These are phyloP conservation scores for Pseudonitzschia multiseries DNA, from an alignment of 108 stramenopile species.

Conservation along the genomic window DNA sequence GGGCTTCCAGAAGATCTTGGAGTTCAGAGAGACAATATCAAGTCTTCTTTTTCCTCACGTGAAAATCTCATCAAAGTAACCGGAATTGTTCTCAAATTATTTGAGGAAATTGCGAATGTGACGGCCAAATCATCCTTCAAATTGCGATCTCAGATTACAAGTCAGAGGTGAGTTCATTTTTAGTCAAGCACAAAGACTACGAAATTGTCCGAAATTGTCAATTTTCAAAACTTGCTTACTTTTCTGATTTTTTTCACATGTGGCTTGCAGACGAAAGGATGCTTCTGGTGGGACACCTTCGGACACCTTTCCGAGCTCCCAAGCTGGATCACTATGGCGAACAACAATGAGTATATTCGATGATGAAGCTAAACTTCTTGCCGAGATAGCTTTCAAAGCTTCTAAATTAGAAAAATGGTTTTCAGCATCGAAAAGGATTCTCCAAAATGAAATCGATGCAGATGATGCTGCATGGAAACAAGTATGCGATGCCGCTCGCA, in stretches of 20 bases:
- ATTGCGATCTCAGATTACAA: constrained; percentile 7
- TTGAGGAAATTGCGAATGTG: constrained; percentile 35
- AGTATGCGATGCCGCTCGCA: constrained; percentile 66
- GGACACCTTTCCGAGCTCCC: neutral
- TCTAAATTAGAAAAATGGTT: constrained; percentile 48
- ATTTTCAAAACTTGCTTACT: neutral
- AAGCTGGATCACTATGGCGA: constrained; percentile 40
- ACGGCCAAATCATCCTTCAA: neutral
- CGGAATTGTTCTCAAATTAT: constrained; percentile 42
- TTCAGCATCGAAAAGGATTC: constrained; percentile 35
- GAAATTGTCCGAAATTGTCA: neutral
- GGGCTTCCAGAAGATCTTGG: constrained; percentile 65
- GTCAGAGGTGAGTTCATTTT: constrained; percentile 23
- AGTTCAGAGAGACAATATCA: constrained; percentile 55
- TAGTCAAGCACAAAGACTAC: neutral
- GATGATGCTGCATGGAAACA: constrained; percentile 70
- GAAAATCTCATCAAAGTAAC: constrained; percentile 42
- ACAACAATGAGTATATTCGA: constrained; percentile 38
- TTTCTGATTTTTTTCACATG: neutral
- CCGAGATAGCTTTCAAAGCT: constrained; percentile 28
- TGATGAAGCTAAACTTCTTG: constrained; percentile 38
- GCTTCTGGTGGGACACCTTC: neutral
- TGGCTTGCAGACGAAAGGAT: neutral
- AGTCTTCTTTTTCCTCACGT: constrained; percentile 39
- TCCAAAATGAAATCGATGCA: constrained; percentile 48